These are phyloP conservation scores for Xerocomellus chrysenteron DNA, from an alignment of 768 basidiomycete species.

Conservation along the genomic window DNA sequence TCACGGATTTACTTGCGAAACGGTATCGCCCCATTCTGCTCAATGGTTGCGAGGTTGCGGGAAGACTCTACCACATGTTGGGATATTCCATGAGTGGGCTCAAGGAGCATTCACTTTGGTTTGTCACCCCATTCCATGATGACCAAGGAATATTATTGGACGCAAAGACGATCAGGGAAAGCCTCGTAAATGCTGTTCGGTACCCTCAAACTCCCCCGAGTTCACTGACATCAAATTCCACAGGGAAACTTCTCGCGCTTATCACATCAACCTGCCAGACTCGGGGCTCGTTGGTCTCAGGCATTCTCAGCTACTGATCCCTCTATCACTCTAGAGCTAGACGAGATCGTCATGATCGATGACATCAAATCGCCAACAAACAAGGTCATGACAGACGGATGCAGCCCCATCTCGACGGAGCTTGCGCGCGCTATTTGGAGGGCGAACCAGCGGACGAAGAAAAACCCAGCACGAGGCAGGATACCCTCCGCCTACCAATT, in stretches of 20 bases:
- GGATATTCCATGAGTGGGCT: constrained; percentile 56
- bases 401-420: constrained; percentile 43
- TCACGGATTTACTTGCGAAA: constrained; percentile 29
- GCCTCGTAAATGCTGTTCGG: constrained; percentile 29
- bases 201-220: background rate
- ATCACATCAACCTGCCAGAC: constrained; percentile 42
- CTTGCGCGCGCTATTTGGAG: constrained; percentile 38
- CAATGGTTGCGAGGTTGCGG: constrained; percentile 39
- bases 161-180: constrained; percentile 31
- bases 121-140: constrained; percentile 43
- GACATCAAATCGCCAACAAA: constrained; percentile 32
- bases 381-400: constrained; percentile 51
- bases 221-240: constrained; percentile 3
- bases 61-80: constrained; percentile 45
- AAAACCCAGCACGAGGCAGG: constrained; percentile 10
- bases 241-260: constrained; percentile 43
- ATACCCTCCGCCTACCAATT: constrained; percentile 45
- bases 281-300: constrained; percentile 54
- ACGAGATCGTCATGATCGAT: constrained; percentile 34
- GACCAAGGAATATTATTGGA: constrained; percentile 23
- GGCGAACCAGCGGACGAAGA: constrained; percentile 33
- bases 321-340: constrained; percentile 35
- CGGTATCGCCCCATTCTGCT: constrained; percentile 38
- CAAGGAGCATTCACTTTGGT: constrained; percentile 48
- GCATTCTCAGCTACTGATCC: constrained; percentile 54